These are phyloP conservation scores for Trametes elegans DNA, from an alignment of 768 basidiomycete genomes.

Conservation along the genomic window DNA sequence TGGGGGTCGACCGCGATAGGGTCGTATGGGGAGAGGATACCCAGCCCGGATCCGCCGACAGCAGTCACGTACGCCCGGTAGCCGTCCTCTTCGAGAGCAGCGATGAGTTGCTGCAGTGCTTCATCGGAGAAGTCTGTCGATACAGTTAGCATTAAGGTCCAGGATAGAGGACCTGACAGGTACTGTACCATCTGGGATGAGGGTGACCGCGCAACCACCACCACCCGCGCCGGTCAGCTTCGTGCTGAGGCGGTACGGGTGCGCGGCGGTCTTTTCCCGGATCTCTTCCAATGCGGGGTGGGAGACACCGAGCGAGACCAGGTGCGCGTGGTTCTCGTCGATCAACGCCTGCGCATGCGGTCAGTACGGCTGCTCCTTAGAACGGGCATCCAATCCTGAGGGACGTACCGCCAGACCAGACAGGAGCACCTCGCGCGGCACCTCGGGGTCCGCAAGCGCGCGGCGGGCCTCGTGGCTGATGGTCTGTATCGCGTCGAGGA, in stretches of 20 bases:
- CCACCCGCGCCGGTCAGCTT: slow-evolving; percentile 98
- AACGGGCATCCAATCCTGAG: not conserved
- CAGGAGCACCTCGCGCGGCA: slow-evolving; percentile 65
- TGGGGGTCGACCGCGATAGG: slow-evolving; percentile 2
- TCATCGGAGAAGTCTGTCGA: slow-evolving; percentile 68
- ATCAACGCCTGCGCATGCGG: slow-evolving; percentile 63
- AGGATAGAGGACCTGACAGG: not conserved
- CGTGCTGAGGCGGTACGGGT: slow-evolving; percentile 74
- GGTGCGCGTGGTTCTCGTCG: slow-evolving; percentile 83
- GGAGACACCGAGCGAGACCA: slow-evolving; percentile 85
- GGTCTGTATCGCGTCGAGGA: slow-evolving; percentile 77
- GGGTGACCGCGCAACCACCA: slow-evolving; percentile 95
- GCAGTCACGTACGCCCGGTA: slow-evolving; percentile 88
- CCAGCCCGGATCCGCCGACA: slow-evolving; percentile 91
- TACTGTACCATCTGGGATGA: slow-evolving; percentile 85
- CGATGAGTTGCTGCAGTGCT: slow-evolving; percentile 55
- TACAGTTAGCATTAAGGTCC: not conserved
- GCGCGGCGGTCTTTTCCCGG: slow-evolving; percentile 58
- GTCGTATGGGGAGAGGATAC: slow-evolving; percentile 64
- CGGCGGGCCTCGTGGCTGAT: slow-evolving; percentile 82
- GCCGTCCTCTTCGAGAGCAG: slow-evolving; percentile 55
- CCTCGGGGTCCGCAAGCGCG: slow-evolving; percentile 68
- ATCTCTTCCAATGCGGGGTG: slow-evolving; percentile 87
- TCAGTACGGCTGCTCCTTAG: not conserved
- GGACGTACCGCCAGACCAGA: slow-evolving; percentile 65